Base-by-base conservation (phyloP, 495 filamentous ascomycete species). In the Tirmania nivea region DNA sequence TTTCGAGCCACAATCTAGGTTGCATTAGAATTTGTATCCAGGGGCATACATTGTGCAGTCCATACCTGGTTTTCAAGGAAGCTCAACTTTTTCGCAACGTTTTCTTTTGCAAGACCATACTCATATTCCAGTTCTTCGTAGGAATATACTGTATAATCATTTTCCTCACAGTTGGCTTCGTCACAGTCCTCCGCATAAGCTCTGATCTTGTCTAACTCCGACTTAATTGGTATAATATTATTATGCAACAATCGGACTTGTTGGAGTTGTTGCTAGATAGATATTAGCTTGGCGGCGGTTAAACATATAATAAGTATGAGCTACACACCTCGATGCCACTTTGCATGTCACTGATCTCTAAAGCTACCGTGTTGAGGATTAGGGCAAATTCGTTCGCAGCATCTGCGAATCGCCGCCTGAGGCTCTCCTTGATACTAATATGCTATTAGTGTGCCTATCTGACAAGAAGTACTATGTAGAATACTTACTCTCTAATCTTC, bases 161-260 rank as follows among this genome's bases (percentile, higher is more conserved):
- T 97, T 64, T 97, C 90, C 67, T 97, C 90, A 48, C 95, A 93
- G 66, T 96, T 96, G 48, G 90, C 90, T 71, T 97, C 88, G 45
- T 78, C 77, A 65, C 92, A 96, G 67, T 94, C 86, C 10, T 75
- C 78, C 4, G 76, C 81, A 59, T 96, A 89, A 55, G 80, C 81
- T 19, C 62, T 55, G 34, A 65, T 65, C 20, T 62, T 60, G 54
- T 82, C 75, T 19, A 97, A 76, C 68, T 85, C 95, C 36, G 83
- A 75, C 60, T 94, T 86, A 2, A 97, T 75, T 0, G 90, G 90
- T 1, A 83, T 77, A 10, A 97, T 72, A 57, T 81, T 94, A 45
- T 79, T 73, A 61, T 81, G 81, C 11, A 97, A 72, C 56, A 77
- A 77, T 56, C 81, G 74, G 25, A 92, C 88, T 69, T 93, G 89